Percentiles rank a stretch among this genome's conserved stretches.
These are phyloP conservation scores for Arthroderma uncinatum DNA, from an alignment of 2,329 filamentous ascomycete genomes.

Conservation along the genomic window DNA sequence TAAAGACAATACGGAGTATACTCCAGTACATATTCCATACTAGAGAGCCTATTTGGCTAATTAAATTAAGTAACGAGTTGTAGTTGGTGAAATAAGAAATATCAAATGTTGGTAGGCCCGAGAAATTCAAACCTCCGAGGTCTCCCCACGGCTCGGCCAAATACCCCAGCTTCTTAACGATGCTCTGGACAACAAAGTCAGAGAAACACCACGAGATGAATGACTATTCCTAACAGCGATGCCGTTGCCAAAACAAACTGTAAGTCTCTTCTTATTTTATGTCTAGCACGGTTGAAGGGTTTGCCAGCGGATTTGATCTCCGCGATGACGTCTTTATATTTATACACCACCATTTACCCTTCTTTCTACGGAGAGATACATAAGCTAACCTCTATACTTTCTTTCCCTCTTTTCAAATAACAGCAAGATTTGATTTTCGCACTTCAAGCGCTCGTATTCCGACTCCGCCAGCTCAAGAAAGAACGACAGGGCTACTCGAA, in stretches of 20 bases:
- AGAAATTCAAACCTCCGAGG: too few species aligned
- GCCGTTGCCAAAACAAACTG: conserved; percentile 17
- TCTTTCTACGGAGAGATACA: not conserved
- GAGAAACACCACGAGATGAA: not conserved
- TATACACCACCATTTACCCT: not conserved
- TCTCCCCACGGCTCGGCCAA: too few species aligned
- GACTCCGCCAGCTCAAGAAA: conserved; percentile 18
- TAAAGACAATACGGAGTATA: too few species aligned
- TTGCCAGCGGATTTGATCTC: not conserved
- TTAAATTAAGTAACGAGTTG: too few species aligned
- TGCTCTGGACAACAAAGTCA: not conserved
- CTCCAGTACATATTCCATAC: too few species aligned
- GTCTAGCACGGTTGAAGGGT: not conserved
- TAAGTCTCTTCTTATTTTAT: conserved; percentile 2
- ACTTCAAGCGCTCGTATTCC: conserved; percentile 16
- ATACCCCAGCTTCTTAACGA: too few species aligned
- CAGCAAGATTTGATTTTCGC: conserved; percentile 17
- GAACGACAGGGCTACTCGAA: conserved; percentile 17
- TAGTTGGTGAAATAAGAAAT: too few species aligned
- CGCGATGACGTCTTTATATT: not conserved
- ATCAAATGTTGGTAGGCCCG: too few species aligned
- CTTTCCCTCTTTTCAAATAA: not conserved
- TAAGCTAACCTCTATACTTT: not conserved
- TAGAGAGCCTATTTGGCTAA: too few species aligned
- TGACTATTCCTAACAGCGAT: conserved; percentile 6